Evolutionary conservation across 2,329 filamentous ascomycete species (phyloP).

Genomic region (Orbilia ellipsospora): DNA sequence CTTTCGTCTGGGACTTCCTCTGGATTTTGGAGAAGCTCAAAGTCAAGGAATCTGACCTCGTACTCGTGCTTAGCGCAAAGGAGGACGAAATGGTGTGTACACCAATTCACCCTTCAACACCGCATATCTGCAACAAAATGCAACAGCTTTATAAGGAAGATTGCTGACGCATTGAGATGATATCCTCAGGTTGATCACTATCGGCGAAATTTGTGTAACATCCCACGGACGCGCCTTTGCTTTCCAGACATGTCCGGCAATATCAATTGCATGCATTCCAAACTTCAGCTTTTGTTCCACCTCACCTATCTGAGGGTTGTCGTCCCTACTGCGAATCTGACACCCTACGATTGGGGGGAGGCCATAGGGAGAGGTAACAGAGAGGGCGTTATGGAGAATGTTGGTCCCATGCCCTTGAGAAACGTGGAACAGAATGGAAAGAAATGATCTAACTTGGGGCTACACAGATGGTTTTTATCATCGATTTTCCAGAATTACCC

Average conservation of each 20-base stretch:
- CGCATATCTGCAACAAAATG: slow-evolving; percentile 30
- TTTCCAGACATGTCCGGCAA: slow-evolving; percentile 83
- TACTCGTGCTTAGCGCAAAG: slow-evolving; percentile 72
- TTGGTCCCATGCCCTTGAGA: slow-evolving; percentile 61
- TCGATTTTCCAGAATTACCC: slow-evolving; percentile 80
- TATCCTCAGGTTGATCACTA: slow-evolving; percentile 62
- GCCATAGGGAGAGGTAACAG: slow-evolving; percentile 60
- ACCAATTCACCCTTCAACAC: slow-evolving; percentile 13
- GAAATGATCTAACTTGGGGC: slow-evolving; percentile 38
- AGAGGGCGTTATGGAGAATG: slow-evolving; percentile 83
- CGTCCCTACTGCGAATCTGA: slow-evolving; percentile 87
- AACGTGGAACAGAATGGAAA: slow-evolving; percentile 37
- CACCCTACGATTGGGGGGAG: slow-evolving; percentile 90
- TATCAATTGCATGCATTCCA: slow-evolving; percentile 87
- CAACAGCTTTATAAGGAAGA: slow-evolving; percentile 14
- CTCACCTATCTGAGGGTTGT: slow-evolving; percentile 78
- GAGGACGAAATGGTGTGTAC: slow-evolving; percentile 64
- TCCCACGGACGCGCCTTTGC: slow-evolving; percentile 72
- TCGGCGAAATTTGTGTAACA: slow-evolving; percentile 62
- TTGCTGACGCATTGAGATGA: slow-evolving; percentile 54
- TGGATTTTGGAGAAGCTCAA: slow-evolving; percentile 80
- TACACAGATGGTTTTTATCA: slow-evolving; percentile 80
- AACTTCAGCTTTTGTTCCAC: slow-evolving; percentile 89
- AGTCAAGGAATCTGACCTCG: slow-evolving; percentile 67
- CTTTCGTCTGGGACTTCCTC: slow-evolving; percentile 84